Evolutionary conservation across 768 basidiomycete genomes (phyloP).

Genomic region (Scleroderma bovista): DNA sequence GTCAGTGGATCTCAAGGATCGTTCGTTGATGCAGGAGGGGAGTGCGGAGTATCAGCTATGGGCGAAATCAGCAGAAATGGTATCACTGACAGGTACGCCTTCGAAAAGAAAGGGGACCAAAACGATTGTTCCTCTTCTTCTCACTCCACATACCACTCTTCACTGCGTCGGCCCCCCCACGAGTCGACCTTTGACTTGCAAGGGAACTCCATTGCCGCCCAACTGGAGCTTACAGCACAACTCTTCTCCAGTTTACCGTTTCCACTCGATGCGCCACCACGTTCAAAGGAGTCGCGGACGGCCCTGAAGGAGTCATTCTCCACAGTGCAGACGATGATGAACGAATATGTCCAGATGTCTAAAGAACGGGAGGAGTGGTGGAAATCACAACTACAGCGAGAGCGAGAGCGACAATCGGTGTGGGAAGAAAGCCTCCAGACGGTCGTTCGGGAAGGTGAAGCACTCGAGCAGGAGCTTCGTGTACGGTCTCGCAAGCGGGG

Average conservation of each 20-base stretch:
- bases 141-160: slow-evolving; percentile 34
- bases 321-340: slow-evolving; percentile 52
- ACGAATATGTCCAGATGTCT: slow-evolving; percentile 64
- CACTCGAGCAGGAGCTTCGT: slow-evolving; percentile 74
- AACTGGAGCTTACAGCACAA: slow-evolving; percentile 71
- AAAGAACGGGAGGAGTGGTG: slow-evolving; percentile 82
- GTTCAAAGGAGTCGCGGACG: slow-evolving; percentile 32
- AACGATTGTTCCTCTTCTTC: slow-evolving; percentile 43
- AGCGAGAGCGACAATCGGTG: slow-evolving; percentile 55
- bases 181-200: slow-evolving; percentile 55
- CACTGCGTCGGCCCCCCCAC: slow-evolving; percentile 47
- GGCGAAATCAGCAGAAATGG: slow-evolving; percentile 12
- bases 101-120: slow-evolving; percentile 27
- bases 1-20: slow-evolving; percentile 21
- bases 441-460: slow-evolving; percentile 82
- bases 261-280: slow-evolving; percentile 24
- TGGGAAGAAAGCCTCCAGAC: slow-evolving; percentile 91
- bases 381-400: slow-evolving; percentile 55
- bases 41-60: slow-evolving; percentile 6
- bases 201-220: slow-evolving; percentile 63
- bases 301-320: slow-evolving; percentile 58
- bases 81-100: slow-evolving; percentile 22
- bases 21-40: slow-evolving; percentile 16
- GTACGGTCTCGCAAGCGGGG: slow-evolving; percentile 52
- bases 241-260: slow-evolving; percentile 48